These are phyloP conservation scores for Debaryomyces prosopidis DNA, from an alignment of 805 yeast genomes.

Conservation along the genomic window DNA sequence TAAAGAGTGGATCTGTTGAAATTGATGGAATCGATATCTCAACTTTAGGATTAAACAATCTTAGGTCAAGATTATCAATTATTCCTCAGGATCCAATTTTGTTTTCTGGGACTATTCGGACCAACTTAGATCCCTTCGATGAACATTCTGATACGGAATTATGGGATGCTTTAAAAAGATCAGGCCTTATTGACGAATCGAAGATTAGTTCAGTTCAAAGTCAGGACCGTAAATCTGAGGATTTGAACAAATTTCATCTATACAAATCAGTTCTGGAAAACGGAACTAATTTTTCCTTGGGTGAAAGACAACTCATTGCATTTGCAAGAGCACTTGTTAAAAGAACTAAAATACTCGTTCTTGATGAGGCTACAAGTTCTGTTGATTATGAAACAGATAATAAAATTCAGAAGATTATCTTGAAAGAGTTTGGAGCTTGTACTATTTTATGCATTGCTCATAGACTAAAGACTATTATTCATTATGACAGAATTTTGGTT, in stretches of 20 bases:
- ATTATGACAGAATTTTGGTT: slow-evolving; percentile 35
- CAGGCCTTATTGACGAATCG: slow-evolving; percentile 45
- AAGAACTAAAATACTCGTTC: slow-evolving; percentile 34
- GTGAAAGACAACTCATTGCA: slow-evolving; percentile 40
- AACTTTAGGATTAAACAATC: slow-evolving; percentile 47
- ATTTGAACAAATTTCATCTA: slow-evolving; percentile 36
- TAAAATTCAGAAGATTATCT: slow-evolving; percentile 34
- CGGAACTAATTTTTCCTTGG: slow-evolving; percentile 37
- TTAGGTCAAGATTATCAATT: slow-evolving; percentile 56
- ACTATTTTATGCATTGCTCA: slow-evolving; percentile 42
- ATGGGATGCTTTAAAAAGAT: slow-evolving; percentile 55
- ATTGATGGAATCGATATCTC: slow-evolving; percentile 59
- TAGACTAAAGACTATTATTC: slow-evolving; percentile 37
- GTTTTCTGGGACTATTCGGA: slow-evolving; percentile 54
- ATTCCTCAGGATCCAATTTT: slow-evolving; percentile 70
- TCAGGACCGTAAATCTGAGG: slow-evolving; percentile 7
- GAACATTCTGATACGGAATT: slow-evolving; percentile 46
- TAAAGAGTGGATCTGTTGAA: slow-evolving; percentile 44
- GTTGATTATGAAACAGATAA: slow-evolving; percentile 41
- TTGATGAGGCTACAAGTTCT: slow-evolving; percentile 42
- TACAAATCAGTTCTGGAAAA: slow-evolving; percentile 38
- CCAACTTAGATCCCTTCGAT: slow-evolving; percentile 60
- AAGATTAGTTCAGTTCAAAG: slow-evolving; percentile 2
- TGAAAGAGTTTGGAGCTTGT: slow-evolving; percentile 30
- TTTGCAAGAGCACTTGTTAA: slow-evolving; percentile 41